Base-by-base conservation (phyloP, 2,329 filamentous ascomycete genomes). In the Amauroascus niger region DNA sequence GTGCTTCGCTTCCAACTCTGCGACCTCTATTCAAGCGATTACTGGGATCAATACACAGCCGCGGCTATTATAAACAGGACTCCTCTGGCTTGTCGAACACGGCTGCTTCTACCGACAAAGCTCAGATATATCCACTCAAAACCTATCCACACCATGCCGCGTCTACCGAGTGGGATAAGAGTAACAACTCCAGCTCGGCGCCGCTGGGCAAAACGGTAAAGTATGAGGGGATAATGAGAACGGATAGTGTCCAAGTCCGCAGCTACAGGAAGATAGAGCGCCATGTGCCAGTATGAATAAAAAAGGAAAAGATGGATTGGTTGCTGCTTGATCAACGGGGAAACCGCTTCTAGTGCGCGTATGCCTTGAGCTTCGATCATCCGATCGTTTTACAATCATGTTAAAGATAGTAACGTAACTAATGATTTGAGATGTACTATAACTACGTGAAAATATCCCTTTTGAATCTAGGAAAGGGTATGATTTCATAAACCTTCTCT, bases 11-110 rank as follows among this genome's bases (percentile, higher is more conserved):
- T 16, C 53, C 53, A 8, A 39, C 53, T 20, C 33, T 55, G 14
- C 37, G 47, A 51, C 35, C 39, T 1, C 53, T 55, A 24, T 50
- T 44, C 39, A 39, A 39, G n/a, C 53, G 47, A 47, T 55, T 50
- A 26, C 39, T 47, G n/a, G 40, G 39, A 16, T 37, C 49, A 6
- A 22, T 44, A 9, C 37, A 52, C 28, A 28, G 26, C 30, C 43
- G 49, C 26, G 26, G 28, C 28, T 52, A 44, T 18, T 9, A 3
- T 7, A n/a, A 32, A 16, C 22, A 52, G n/a, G 37, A 40, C 24
- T 51, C 30, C 22, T 5, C 26, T 22, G 37, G 28, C 39, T 37
- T 35, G 30, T 35, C 32, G 20, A 35, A 26, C 49, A 22, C 16
- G 7, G 16, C 22, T 2, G 40, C 33, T 4, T 9, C 13, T 9